Conservation (phyloP, 164 flowering plant genomes). For the Piper longum region DNA sequence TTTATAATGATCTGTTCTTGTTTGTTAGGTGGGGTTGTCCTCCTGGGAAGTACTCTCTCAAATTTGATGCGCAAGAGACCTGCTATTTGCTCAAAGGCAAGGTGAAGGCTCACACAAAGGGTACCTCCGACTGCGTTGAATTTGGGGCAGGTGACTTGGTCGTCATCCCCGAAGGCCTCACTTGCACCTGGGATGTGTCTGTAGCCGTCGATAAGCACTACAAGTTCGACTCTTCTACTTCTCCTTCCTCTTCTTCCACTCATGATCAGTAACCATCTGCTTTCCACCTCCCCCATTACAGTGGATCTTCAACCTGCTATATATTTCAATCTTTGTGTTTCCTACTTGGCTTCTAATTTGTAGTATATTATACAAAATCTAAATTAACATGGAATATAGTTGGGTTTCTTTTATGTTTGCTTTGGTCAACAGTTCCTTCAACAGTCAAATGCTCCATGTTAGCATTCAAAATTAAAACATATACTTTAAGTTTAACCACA, state of each 20-base stretch:
- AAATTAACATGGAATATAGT: neutral
- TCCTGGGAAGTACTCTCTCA: constrained; percentile 70
- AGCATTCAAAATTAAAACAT: neutral
- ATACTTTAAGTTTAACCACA: neutral
- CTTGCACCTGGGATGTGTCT: constrained; percentile 76
- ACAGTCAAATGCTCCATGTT: neutral
- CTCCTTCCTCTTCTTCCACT: constrained; percentile 4
- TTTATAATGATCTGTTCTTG: neutral
- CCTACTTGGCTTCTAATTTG: neutral
- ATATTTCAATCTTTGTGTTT: neutral
- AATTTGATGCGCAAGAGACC: constrained; percentile 73
- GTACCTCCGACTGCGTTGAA: constrained; percentile 40
- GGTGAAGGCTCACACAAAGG: constrained; percentile 57
- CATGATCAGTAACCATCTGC: neutral
- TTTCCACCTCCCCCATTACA: neutral
- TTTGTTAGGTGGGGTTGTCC: constrained; percentile 72
- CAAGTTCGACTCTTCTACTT: constrained; percentile 41
- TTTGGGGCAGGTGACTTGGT: constrained; percentile 75
- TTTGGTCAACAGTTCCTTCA: neutral
- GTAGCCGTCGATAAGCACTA: constrained; percentile 60
- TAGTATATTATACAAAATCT: neutral
- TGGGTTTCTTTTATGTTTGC: neutral
- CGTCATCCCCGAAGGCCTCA: constrained; percentile 31
- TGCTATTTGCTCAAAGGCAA: constrained; percentile 73
- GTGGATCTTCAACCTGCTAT: neutral